A percentile compares a stretch with the other conserved stretches of the same genome.
phyloP scores from a whole-genome alignment of 495 filamentous ascomycete genomes.

The Penicillium malachiteum region DNA sequence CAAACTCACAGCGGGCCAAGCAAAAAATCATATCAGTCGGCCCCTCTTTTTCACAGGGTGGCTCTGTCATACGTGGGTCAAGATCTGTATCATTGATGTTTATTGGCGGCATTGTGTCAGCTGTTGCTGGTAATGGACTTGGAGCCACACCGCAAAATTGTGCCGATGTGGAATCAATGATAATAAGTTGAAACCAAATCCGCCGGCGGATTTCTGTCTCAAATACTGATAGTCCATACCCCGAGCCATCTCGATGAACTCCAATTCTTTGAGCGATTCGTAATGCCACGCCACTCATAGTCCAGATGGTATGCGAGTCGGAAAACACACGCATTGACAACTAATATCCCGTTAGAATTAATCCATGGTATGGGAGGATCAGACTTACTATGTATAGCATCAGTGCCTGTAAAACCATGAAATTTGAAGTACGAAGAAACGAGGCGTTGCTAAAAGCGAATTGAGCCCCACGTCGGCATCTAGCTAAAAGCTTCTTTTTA shows the following conservation, averaged over 20 bases:
- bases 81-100: constrained; percentile 62
- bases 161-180: constrained; percentile 34
- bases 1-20: constrained; percentile 48
- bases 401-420: constrained; percentile 47
- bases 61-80: constrained; percentile 54
- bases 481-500: constrained; percentile 36
- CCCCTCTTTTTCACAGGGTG: constrained; percentile 51
- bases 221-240: constrained; percentile 37
- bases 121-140: constrained; percentile 12
- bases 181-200: constrained; percentile 39
- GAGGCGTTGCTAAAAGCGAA: constrained; percentile 47
- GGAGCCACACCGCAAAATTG: constrained; percentile 33
- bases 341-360: constrained; percentile 14
- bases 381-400: constrained; percentile 40
- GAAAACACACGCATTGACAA: constrained; percentile 31
- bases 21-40: constrained; percentile 70
- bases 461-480: constrained; percentile 43
- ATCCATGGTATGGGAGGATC: neutral
- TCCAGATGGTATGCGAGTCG: constrained; percentile 44
- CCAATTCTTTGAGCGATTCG: constrained; percentile 46
- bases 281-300: constrained; percentile 39
- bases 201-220: constrained; percentile 48
- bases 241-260: constrained; percentile 43
- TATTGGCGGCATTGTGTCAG: constrained; percentile 40
- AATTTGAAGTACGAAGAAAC: constrained; percentile 43